Base-by-base conservation (phyloP, 2,329 filamentous ascomycete genomes). In the Nemania abortiva region DNA sequence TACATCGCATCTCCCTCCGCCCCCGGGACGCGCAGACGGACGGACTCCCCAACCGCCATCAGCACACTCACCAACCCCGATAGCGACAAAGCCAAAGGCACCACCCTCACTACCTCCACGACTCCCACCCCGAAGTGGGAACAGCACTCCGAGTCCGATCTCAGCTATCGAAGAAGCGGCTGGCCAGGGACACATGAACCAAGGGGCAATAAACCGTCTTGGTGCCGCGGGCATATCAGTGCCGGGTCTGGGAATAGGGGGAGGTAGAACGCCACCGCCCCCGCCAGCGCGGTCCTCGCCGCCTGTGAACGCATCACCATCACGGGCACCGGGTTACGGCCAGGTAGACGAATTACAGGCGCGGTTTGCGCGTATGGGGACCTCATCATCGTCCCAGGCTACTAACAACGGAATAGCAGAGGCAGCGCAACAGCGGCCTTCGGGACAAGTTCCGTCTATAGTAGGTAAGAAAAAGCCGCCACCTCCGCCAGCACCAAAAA, bases 211-310 rank as follows among this genome's bases (percentile, higher is more conserved):
- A 64, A 85, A 82, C 66, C 87, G 93, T 50, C 84, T 98, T 9
- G 88, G 90, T 11, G 87, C 89, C 45, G 90, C 92, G 0, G 94
- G 94, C 0, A 85, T 97, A 6, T 92, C 90, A 0, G 93, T 97
- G 0, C 91, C 94, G 0, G 91, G 87, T 0, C 83, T 97, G 3
- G 92, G 92, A 5, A 97, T 97, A 69, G 90, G 76, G 11, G 69
- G 66, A 11, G 52, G 89, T 75, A 73, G 50, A 22, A 64, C 65
- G 34, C 77, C 71, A 66, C 78, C 76, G 57, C 77, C 66, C 72
- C 76, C 68, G 74, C 31, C 71, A 77, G 55, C 74, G 74, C 50
- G 74, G 74, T 58, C 70, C 73, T 71, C 57, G 55, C 75, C 71
- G 39, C 70, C 72, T 52, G 73, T 64, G 42, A 71, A 68, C 22